Conservation (phyloP, 2,329 filamentous ascomycete species). For the Hortaea werneckii region DNA sequence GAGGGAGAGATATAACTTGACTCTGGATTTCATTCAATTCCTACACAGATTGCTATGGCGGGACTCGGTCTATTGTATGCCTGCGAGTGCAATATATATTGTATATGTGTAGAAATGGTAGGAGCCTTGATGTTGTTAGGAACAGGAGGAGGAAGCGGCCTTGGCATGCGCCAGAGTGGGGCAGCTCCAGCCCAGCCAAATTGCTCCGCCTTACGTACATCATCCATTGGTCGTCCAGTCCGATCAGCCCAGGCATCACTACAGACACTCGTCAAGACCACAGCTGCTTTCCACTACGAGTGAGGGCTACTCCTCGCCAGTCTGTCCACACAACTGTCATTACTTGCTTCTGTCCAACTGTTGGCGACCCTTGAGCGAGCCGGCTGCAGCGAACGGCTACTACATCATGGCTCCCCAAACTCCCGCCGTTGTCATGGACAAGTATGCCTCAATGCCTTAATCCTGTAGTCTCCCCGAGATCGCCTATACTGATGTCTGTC, state of each 20-base stretch:
- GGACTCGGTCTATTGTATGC: too few relatives aligned
- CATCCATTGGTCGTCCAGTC: background rate
- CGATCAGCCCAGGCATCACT: too few relatives aligned
- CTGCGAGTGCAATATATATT: too few relatives aligned
- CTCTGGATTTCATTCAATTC: too few relatives aligned
- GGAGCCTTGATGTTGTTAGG: background rate
- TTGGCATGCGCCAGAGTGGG: background rate
- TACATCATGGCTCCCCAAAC: slow-evolving; percentile 87
- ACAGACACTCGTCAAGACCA: too few relatives aligned
- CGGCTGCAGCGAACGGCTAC: background rate
- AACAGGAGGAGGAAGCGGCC: background rate
- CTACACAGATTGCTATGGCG: too few relatives aligned
- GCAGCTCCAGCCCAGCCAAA: background rate
- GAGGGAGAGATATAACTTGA: too few relatives aligned
- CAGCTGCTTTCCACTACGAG: too few relatives aligned
- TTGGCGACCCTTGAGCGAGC: background rate
- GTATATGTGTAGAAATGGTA: too few relatives aligned
- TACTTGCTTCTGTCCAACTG: too few relatives aligned
- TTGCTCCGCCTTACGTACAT: slow-evolving; percentile 1
- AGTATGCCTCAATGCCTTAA: slow-evolving; percentile 48
- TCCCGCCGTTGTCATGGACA: slow-evolving; percentile 99
- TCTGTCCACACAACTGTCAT: too few relatives aligned
- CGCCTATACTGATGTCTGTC: slow-evolving; percentile 13
- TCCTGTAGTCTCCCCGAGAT: background rate
- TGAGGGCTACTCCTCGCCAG: too few relatives aligned